phyloP scores from a whole-genome alignment of 2,329 filamentous ascomycete genomes.

The Sporothrix globosa region DNA sequence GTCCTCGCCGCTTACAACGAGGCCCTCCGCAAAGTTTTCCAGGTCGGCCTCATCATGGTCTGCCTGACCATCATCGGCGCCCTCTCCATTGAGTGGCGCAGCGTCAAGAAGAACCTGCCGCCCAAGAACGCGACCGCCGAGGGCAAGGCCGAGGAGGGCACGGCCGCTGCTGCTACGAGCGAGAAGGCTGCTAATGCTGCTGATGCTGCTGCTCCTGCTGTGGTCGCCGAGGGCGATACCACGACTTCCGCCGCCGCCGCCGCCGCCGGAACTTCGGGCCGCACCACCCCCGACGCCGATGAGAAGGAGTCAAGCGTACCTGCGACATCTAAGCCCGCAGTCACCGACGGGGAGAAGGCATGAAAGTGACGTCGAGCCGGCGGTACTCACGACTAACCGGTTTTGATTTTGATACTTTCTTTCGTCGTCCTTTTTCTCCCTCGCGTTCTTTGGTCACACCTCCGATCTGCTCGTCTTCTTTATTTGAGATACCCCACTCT shows the following conservation, averaged over 20 bases:
- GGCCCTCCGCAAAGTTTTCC: conserved; percentile 62
- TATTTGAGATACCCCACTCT: conserved; percentile 18
- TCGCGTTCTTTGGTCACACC: no score
- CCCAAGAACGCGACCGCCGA: conserved; percentile 36
- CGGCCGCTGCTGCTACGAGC: neutral
- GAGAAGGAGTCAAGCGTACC: neutral
- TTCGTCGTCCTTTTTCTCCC: neutral
- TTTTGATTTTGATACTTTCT: neutral
- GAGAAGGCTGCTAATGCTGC: neutral
- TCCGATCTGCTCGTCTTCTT: neutral
- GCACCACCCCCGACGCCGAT: neutral
- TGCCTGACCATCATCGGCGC: conserved; percentile 59
- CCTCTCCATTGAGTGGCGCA: conserved; percentile 63
- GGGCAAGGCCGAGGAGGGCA: conserved; percentile 33
- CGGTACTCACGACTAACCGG: conserved; percentile 1
- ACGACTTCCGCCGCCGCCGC: neutral
- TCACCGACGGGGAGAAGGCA: neutral
- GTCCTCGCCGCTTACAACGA: conserved; percentile 59
- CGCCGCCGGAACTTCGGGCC: neutral
- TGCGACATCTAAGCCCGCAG: neutral
- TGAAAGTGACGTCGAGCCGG: neutral
- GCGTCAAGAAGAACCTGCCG: conserved; percentile 44
- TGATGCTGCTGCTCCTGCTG: neutral
- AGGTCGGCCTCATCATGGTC: conserved; percentile 60
- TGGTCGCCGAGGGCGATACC: neutral